These are phyloP conservation scores for Chytridiales sp. DNA, from an alignment of 371 early-diverging fungal species.

Conservation along the genomic window DNA sequence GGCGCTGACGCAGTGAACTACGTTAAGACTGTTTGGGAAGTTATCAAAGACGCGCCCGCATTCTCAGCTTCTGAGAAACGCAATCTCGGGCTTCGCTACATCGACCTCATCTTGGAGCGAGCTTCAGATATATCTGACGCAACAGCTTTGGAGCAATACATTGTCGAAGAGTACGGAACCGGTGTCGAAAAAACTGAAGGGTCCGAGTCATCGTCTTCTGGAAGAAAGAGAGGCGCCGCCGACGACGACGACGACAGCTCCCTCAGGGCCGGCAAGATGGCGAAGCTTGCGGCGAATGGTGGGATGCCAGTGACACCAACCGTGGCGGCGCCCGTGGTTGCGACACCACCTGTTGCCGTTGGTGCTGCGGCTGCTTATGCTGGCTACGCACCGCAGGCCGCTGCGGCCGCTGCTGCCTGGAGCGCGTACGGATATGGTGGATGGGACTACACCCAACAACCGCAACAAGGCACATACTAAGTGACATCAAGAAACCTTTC, in stretches of 20 bases:
- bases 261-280: slow-evolving; percentile 9
- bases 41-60: slow-evolving; percentile 38
- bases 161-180: slow-evolving; percentile 18
- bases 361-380: neutral
- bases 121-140: slow-evolving; percentile 25
- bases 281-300: neutral
- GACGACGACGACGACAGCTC: slow-evolving; percentile 14
- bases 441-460: too few species aligned
- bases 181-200: neutral
- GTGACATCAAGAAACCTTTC: too few species aligned
- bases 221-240: neutral
- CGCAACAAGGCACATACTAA: too few species aligned
- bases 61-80: slow-evolving; percentile 46
- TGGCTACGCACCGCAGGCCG: slow-evolving; percentile 1
- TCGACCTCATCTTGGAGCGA: slow-evolving; percentile 55
- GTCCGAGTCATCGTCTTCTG: too few species aligned
- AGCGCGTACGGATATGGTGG: neutral
- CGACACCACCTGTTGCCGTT: neutral
- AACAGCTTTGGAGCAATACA: slow-evolving; percentile 26
- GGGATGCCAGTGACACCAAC: slow-evolving; percentile 5
- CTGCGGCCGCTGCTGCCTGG: neutral
- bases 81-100: slow-evolving; percentile 49
- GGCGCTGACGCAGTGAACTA: slow-evolving; percentile 42
- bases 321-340: slow-evolving; percentile 2
- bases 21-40: slow-evolving; percentile 48